phyloP scores from a whole-genome alignment of 2,329 filamentous ascomycete species.

The Tolypocladium paradoxum region DNA sequence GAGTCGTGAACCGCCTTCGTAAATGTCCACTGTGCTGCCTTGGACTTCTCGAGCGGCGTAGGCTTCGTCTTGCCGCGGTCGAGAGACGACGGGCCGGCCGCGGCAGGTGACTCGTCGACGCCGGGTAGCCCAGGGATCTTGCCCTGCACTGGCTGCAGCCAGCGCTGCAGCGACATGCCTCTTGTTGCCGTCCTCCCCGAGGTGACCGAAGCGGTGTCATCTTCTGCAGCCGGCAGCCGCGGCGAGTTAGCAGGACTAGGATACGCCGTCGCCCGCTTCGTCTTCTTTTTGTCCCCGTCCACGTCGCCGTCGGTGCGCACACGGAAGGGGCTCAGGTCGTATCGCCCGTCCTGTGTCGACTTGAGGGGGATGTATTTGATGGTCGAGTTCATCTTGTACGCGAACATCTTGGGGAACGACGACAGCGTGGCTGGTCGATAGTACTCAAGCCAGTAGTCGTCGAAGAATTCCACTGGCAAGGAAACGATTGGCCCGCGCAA shows the following conservation, averaged over 20 bases:
- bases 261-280: conserved; percentile 60
- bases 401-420: conserved; percentile 84
- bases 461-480: conserved; percentile 52
- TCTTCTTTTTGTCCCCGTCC: conserved; percentile 49
- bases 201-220: conserved; percentile 27
- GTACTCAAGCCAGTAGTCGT: conserved; percentile 97
- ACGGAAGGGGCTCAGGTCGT: conserved; percentile 81
- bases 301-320: conserved; percentile 57
- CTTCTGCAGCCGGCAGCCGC: conserved; percentile 20
- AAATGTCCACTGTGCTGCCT: conserved; percentile 79
- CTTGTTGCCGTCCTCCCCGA: conserved; percentile 27
- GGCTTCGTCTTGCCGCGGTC: conserved; percentile 34
- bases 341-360: conserved; percentile 59
- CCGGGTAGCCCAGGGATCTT: conserved; percentile 12
- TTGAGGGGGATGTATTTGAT: conserved; percentile 73
- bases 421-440: conserved; percentile 83
- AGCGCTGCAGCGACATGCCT: conserved; percentile 48
- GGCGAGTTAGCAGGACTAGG: conserved; percentile 43
- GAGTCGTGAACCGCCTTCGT: conserved; percentile 77
- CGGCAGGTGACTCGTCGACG: neutral
- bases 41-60: conserved; percentile 61
- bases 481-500: conserved; percentile 23
- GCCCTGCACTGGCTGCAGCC: conserved; percentile 43
- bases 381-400: conserved; percentile 84
- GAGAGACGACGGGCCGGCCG: neutral